These are phyloP conservation scores for Cichorium intybus DNA, from an alignment of 140 eudicot species.

Conservation along the genomic window DNA sequence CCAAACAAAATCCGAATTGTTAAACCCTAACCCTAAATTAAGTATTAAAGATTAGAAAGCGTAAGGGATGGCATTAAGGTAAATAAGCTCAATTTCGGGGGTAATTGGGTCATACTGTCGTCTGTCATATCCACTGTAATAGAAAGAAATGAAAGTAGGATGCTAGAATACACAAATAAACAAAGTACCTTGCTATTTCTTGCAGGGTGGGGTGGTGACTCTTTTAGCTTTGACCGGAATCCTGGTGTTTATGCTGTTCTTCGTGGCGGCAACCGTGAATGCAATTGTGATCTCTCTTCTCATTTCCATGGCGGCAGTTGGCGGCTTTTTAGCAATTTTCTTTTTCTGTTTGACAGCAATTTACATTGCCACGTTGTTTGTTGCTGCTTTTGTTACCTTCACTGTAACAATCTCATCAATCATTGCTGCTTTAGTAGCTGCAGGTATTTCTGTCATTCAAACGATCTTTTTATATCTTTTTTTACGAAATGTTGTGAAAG, in stretches of 20 bases:
- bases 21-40: not conserved
- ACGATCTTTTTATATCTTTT: not conserved
- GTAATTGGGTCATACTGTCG: no score
- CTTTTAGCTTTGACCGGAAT: constrained; percentile 68
- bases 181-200: no score
- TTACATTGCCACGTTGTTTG: constrained; percentile 57
- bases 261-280: constrained; percentile 74
- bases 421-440: constrained; percentile 55
- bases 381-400: constrained; percentile 70
- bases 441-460: constrained; percentile 46
- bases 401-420: constrained; percentile 59
- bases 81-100: no score
- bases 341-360: constrained; percentile 65
- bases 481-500: no score
- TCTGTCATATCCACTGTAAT: no score
- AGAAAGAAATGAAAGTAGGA: no score
- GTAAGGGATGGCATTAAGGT: no score
- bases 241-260: constrained; percentile 64
- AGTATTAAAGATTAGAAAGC: no score
- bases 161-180: no score
- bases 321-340: constrained; percentile 87
- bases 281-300: constrained; percentile 75
- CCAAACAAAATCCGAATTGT: not conserved
- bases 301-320: constrained; percentile 79
- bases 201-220: constrained; percentile 74